These are phyloP conservation scores for Aspergillus tubingensis DNA, from an alignment of 2,329 filamentous ascomycete species.

Conservation along the genomic window DNA sequence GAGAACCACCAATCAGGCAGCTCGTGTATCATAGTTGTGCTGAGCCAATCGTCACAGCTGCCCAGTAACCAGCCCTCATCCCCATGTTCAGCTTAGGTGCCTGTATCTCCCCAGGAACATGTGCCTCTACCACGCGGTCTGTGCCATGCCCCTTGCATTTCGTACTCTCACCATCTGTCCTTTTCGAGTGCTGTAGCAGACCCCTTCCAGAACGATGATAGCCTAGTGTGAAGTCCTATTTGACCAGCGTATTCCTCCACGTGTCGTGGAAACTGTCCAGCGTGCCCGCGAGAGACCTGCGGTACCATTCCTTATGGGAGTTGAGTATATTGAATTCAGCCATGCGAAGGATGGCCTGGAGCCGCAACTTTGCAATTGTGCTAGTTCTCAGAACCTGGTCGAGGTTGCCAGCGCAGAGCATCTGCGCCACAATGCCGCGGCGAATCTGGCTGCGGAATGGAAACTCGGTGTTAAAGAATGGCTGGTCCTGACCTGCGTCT, in stretches of 20 bases:
- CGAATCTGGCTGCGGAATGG: slow-evolving; percentile 31
- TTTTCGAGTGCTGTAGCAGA: neutral
- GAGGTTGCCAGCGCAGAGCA: slow-evolving; percentile 3
- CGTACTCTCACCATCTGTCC: neutral
- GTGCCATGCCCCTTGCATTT: slow-evolving; percentile 1
- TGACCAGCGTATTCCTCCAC: neutral
- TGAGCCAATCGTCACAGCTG: neutral
- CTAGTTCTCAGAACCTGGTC: slow-evolving; percentile 13
- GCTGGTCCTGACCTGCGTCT: slow-evolving; percentile 45
- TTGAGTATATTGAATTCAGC: slow-evolving; percentile 18
- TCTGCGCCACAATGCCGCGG: slow-evolving; percentile 15
- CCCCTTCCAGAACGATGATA: neutral
- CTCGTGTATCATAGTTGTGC: neutral
- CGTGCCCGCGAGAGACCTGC: neutral
- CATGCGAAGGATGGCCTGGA: slow-evolving; percentile 17
- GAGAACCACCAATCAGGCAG: neutral
- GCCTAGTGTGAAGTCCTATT: neutral
- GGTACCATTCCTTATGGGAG: slow-evolving; percentile 17
- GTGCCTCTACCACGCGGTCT: neutral
- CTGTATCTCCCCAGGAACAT: neutral
- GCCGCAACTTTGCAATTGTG: slow-evolving; percentile 10
- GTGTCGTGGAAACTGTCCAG: neutral
- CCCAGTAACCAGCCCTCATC: neutral
- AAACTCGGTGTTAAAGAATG: slow-evolving; percentile 43
- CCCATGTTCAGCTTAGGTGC: neutral